Percentiles rank a stretch among this genome's conserved stretches.
Conservation (phyloP, 768 basidiomycete species). For the Pleurotus cornucopiae region DNA sequence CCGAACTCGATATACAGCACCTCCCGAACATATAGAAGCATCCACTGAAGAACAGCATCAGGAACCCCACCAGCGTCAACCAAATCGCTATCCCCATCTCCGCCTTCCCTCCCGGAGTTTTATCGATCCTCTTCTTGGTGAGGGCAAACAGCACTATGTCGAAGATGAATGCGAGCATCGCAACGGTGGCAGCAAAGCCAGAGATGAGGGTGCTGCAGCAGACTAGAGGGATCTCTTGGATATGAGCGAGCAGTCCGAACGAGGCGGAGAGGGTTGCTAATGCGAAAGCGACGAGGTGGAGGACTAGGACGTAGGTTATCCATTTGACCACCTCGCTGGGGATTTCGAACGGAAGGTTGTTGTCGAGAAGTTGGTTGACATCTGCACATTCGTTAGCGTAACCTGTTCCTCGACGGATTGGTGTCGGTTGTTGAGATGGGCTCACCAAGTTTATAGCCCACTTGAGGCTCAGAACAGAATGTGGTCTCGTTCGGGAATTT, state of each 20-base stretch:
- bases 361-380: constrained; percentile 75
- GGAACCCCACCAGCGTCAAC: constrained; percentile 83
- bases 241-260: constrained; percentile 85
- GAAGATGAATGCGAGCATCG: constrained; percentile 87
- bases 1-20: constrained; percentile 64
- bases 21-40: constrained; percentile 84
- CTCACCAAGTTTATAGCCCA: constrained; percentile 89
- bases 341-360: constrained; percentile 62
- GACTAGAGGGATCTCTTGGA: constrained; percentile 81
- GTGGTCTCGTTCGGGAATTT: constrained; percentile 51
- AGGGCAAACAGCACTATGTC: constrained; percentile 90
- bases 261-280: constrained; percentile 67
- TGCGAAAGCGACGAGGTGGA: constrained; percentile 85
- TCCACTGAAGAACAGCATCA: constrained; percentile 85
- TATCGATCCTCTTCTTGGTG: constrained; percentile 79
- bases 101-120: constrained; percentile 61
- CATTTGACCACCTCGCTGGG: constrained; percentile 86
- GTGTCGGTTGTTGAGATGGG: constrained; percentile 10
- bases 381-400: constrained; percentile 39
- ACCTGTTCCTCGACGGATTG: background rate
- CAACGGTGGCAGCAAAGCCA: constrained; percentile 72
- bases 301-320: constrained; percentile 89
- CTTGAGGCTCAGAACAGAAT: constrained; percentile 67
- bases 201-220: constrained; percentile 81
- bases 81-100: constrained; percentile 88